These are phyloP conservation scores for Backusella tarrabulga DNA, from an alignment of 192 early-diverging fungal genomes.

Conservation along the genomic window DNA sequence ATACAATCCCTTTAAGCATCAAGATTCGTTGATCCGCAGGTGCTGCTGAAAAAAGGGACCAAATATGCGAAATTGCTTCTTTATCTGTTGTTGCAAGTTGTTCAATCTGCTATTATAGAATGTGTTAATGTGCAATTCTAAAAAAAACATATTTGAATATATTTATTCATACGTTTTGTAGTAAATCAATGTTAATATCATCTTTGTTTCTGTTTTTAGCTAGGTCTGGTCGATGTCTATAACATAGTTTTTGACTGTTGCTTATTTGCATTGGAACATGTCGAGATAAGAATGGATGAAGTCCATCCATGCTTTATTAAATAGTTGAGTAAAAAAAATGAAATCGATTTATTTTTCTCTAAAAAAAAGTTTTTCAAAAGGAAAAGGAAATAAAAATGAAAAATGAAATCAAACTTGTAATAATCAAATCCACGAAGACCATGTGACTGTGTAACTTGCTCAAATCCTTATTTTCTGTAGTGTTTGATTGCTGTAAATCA, in stretches of 20 bases:
- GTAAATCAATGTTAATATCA: constrained; percentile 42
- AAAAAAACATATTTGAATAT: background rate
- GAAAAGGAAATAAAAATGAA: background rate
- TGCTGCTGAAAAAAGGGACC: constrained; percentile 67
- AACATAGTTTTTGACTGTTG: constrained; percentile 40
- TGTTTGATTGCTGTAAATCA: background rate
- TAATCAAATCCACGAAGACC: background rate
- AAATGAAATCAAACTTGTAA: background rate
- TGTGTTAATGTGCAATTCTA: background rate
- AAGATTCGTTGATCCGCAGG: constrained; percentile 58
- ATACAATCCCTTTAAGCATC: constrained; percentile 74
- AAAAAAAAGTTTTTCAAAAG: background rate
- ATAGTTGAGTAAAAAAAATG: background rate
- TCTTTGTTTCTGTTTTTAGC: constrained; percentile 47
- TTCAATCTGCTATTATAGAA: constrained; percentile 48
- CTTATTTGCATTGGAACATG: constrained; percentile 32
- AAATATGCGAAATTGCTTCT: constrained; percentile 62
- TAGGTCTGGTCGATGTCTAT: constrained; percentile 59
- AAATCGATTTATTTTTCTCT: background rate
- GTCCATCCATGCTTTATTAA: background rate
- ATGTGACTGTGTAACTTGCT: background rate
- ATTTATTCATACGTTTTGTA: constrained; percentile 43
- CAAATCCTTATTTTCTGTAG: background rate
- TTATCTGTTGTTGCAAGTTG: constrained; percentile 55
- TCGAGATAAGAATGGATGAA: constrained; percentile 25